phyloP scores from a whole-genome alignment of 768 basidiomycete genomes.

The Boletus rubropictus region DNA sequence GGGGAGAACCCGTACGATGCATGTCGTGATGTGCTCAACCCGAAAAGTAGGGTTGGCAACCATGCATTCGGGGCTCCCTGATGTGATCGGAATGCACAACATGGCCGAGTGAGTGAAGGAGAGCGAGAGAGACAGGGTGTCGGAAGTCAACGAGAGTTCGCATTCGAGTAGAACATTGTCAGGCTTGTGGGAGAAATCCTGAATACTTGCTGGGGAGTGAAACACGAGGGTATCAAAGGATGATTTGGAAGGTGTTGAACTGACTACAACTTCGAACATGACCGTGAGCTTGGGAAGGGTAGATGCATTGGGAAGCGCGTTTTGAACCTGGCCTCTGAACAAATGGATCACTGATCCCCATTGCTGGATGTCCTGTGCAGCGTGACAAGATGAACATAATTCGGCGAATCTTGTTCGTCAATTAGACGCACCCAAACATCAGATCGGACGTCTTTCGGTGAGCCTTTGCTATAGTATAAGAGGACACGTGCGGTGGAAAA shows the following conservation, averaged over 20 bases:
- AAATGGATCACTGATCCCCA: conserved; percentile 9
- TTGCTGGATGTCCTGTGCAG: conserved; percentile 17
- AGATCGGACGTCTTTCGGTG: conserved; percentile 6
- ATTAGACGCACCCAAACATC: conserved; percentile 18
- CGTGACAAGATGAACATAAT: background rate
- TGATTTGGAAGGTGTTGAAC: conserved; percentile 3
- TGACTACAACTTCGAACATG: conserved; percentile 17
- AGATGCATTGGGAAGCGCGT: conserved; percentile 9
- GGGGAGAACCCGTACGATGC: conserved; percentile 18
- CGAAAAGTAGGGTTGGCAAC: conserved; percentile 7
- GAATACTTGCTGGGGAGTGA: conserved; percentile 3
- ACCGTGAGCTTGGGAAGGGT: conserved; percentile 18
- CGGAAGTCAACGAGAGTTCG: conserved; percentile 12
- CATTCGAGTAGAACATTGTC: conserved; percentile 12
- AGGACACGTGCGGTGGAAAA: conserved; percentile 21
- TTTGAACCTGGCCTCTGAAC: background rate
- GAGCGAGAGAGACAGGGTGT: conserved; percentile 14
- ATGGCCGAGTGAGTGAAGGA: conserved; percentile 23
- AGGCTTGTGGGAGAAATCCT: conserved; percentile 2
- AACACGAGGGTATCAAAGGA: conserved; percentile 12
- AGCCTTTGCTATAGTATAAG: conserved; percentile 12
- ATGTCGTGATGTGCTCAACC: conserved; percentile 19
- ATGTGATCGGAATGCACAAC: conserved; percentile 8
- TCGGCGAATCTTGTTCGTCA: background rate
- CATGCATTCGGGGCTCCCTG: background rate